Evolutionary conservation across 176 grass and related monocot genomes (phyloP), one percentile per base, ranked within the genome.

Genomic region (Guadua angustifolia): DNA sequence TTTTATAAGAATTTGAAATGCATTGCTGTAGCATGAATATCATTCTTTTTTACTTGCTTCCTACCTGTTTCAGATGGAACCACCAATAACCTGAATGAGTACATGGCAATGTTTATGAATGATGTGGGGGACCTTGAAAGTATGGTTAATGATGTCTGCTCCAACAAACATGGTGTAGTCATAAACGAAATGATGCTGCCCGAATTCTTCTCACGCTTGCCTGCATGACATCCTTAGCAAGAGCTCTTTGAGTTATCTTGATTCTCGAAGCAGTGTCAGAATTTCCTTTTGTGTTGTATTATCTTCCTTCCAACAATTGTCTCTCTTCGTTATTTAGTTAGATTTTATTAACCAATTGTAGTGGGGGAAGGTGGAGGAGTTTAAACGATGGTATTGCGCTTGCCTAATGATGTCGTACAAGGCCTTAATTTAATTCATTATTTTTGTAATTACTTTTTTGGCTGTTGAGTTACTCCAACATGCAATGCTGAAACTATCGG

Each of bases 31-130:
- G 66, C n/a, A 71, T 9, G 38, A 12, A 45, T 0, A 0, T 63
- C 7, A 63, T 74, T 65, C 9, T 73, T 67, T 33, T 66, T 55
- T 74, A 52, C 7, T n/a, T 88, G 6, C 21, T 56, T 88, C 58
- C 61, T n/a, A n/a, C n/a, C n/a, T 79, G 3, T 89, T 89, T 75
- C 71, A 98, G 95, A 95, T 90, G 93, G 95, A 83, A 90, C 70
- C 66, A 90, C 66, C 47, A 91, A 95, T 90, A 98, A 95, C 87
- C 83, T 98, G 49, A 70, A 90, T 13, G 80, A 92, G 26, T 98
- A 95, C 85, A 92, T 93, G 2, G 24, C 79, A 38, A 88, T 98
- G 82, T 73, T 19, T 73, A 64, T 22, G 5, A 60, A 73, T 45
- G 89, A 93, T 64, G 49, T 79, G 11, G 38, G 25, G 2, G 80